These are phyloP conservation scores for Candida parachauliodes DNA, from an alignment of 805 yeast genomes.

Conservation along the genomic window DNA sequence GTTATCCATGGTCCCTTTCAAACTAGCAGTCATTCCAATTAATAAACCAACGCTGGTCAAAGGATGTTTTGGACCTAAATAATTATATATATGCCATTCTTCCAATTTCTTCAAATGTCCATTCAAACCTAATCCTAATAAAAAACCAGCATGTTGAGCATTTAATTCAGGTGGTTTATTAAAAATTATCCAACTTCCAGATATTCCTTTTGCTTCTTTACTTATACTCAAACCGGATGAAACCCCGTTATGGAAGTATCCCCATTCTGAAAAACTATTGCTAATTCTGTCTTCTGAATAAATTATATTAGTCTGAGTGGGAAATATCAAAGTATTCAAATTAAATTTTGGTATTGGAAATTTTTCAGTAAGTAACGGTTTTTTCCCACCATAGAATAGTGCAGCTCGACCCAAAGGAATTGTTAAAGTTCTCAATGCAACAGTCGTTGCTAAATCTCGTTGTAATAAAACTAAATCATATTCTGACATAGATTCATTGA, in stretches of 20 bases:
- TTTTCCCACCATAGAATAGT: slow-evolving; percentile 59
- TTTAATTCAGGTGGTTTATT: slow-evolving; percentile 68
- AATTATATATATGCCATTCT: slow-evolving; percentile 95
- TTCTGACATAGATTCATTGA: slow-evolving; percentile 44
- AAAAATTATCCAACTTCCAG: slow-evolving; percentile 90
- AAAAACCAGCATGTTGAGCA: slow-evolving; percentile 90
- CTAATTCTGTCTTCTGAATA: slow-evolving; percentile 52
- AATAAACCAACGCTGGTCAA: slow-evolving; percentile 82
- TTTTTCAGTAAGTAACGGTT: slow-evolving; percentile 80
- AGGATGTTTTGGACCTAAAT: slow-evolving; percentile 83
- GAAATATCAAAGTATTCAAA: slow-evolving; percentile 60
- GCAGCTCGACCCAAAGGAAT: slow-evolving; percentile 79
- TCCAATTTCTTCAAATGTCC: slow-evolving; percentile 82
- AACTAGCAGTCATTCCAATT: slow-evolving; percentile 90
- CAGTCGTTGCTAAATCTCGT: slow-evolving; percentile 54
- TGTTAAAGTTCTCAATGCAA: slow-evolving; percentile 69
- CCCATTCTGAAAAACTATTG: slow-evolving; percentile 65
- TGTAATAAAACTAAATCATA: slow-evolving; percentile 54
- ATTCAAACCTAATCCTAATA: slow-evolving; percentile 87
- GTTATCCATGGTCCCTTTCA: slow-evolving; percentile 75
- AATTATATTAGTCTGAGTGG: slow-evolving; percentile 61
- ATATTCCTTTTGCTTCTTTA: slow-evolving; percentile 60
- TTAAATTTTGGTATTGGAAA: slow-evolving; percentile 77
- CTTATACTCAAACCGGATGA: slow-evolving; percentile 81
- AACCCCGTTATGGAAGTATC: slow-evolving; percentile 87